These are phyloP conservation scores for Fusarium sacchari DNA, from an alignment of 2,329 filamentous ascomycete species.

Conservation along the genomic window DNA sequence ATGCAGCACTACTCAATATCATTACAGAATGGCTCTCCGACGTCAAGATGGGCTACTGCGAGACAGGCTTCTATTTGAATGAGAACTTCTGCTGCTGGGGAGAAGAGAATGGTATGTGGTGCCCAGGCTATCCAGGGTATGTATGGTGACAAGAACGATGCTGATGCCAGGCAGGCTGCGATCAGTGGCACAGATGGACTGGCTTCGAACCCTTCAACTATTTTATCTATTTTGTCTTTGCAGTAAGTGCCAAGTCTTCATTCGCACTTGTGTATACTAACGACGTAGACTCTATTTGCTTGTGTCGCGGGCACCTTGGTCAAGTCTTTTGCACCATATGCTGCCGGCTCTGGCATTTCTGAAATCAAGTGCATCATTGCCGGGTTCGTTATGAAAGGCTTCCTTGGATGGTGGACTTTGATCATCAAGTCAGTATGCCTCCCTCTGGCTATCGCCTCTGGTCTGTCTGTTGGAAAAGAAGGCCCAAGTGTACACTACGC, in stretches of 20 bases:
- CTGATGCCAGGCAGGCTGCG: constrained; percentile 68
- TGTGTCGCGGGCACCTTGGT: constrained; percentile 85
- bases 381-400: constrained; percentile 99
- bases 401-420: constrained; percentile 89
- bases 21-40: constrained; percentile 97
- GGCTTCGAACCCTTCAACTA: constrained; percentile 83
- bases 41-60: constrained; percentile 95
- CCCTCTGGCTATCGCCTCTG: constrained; percentile 91
- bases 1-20: constrained; percentile 93
- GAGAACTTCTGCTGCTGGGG: constrained; percentile 99
- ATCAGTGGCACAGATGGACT: constrained; percentile 91
- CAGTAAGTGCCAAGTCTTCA: constrained; percentile 59
- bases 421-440: constrained; percentile 93
- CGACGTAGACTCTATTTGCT: constrained; percentile 75
- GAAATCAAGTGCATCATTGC: constrained; percentile 99
- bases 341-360: constrained; percentile 94
- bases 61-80: constrained; percentile 95
- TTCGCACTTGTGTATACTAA: constrained; percentile 5
- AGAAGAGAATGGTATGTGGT: constrained; percentile 75
- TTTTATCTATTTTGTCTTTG: constrained; percentile 86
- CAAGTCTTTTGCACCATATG: constrained; percentile 92
- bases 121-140: no score
- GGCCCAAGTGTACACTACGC: constrained; percentile 99
- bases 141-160: not conserved
- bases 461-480: constrained; percentile 95